Percentiles rank a stretch among this genome's conserved stretches.
These are phyloP conservation scores for Pulveroboletus sp. DNA, from an alignment of 768 basidiomycete genomes.

Conservation along the genomic window DNA sequence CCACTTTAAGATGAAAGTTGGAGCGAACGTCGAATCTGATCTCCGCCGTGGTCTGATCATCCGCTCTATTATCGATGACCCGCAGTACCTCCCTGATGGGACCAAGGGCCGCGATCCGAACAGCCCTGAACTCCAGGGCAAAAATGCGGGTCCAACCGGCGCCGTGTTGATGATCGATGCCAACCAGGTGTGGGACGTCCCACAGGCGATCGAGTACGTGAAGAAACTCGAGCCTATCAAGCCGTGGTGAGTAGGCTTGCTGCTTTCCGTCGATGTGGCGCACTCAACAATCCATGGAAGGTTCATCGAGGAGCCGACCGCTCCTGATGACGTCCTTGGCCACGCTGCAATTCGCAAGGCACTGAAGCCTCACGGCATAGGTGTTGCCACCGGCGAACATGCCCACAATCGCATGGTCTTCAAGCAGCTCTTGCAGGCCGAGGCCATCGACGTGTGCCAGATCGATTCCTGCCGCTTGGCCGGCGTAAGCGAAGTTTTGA, in stretches of 20 bases:
- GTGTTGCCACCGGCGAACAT: constrained; percentile 95
- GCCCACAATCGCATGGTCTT: constrained; percentile 96
- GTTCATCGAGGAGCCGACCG: constrained; percentile 98
- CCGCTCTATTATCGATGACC: constrained; percentile 93
- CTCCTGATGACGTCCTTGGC: constrained; percentile 90
- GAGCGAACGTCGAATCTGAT: constrained; percentile 76
- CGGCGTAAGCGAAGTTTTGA: constrained; percentile 93
- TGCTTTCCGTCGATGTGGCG: not conserved
- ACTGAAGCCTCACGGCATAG: constrained; percentile 78
- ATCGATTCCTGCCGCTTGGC: constrained; percentile 93
- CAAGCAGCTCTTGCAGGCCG: constrained; percentile 90
- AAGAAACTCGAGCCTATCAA: constrained; percentile 71
- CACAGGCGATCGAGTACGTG: constrained; percentile 90
- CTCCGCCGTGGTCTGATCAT: constrained; percentile 85
- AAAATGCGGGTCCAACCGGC: constrained; percentile 94
- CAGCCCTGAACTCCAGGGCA: constrained; percentile 64
- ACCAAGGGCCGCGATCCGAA: constrained; percentile 55
- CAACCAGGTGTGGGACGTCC: constrained; percentile 95
- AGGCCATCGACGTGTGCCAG: constrained; percentile 93
- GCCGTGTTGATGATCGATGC: constrained; percentile 96
- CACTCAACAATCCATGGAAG: constrained; percentile 32
- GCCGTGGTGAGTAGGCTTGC: constrained; percentile 60
- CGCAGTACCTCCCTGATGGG: constrained; percentile 68
- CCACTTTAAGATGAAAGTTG: constrained; percentile 99
- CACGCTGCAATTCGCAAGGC: constrained; percentile 83